A percentile compares a stretch with the other conserved stretches of the same genome.
These are phyloP conservation scores for Salicornia ramosissima DNA, from an alignment of 148 eudicot species.

Conservation along the genomic window DNA sequence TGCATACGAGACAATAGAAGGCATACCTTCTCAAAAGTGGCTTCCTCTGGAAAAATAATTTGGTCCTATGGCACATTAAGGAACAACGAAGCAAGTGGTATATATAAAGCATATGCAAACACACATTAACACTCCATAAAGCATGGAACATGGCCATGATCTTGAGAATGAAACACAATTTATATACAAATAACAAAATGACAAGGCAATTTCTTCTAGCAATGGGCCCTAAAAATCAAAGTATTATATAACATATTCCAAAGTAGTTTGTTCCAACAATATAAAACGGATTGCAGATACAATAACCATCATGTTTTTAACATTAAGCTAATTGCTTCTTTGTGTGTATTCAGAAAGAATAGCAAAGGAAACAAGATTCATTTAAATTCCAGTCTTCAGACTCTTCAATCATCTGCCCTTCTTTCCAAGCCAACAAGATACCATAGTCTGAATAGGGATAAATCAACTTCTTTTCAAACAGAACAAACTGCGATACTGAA, in stretches of 20 bases:
- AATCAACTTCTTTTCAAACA: not conserved
- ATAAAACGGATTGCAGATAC: no score
- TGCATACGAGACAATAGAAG: not conserved
- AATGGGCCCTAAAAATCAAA: no score
- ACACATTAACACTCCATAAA: not conserved
- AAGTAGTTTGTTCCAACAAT: no score
- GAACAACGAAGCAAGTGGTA: conserved; percentile 26
- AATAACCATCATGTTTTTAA: no score
- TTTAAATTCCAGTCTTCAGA: not conserved
- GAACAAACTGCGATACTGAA: not conserved
- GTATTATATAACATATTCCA: no score
- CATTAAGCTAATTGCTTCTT: no score
- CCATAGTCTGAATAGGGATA: not conserved
- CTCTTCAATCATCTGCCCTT: not conserved
- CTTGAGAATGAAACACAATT: no score
- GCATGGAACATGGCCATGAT: no score
- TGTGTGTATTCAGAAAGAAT: not conserved
- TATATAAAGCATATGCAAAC: not conserved
- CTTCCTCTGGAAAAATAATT: conserved; percentile 88
- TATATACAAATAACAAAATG: no score
- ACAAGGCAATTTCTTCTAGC: no score
- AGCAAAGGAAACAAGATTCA: not conserved
- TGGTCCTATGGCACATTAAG: conserved; percentile 73
- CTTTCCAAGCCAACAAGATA: not conserved
- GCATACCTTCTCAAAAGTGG: conserved; percentile 83